These are phyloP conservation scores for Fusarium falciforme DNA, from an alignment of 2,329 filamentous ascomycete genomes.

Conservation along the genomic window DNA sequence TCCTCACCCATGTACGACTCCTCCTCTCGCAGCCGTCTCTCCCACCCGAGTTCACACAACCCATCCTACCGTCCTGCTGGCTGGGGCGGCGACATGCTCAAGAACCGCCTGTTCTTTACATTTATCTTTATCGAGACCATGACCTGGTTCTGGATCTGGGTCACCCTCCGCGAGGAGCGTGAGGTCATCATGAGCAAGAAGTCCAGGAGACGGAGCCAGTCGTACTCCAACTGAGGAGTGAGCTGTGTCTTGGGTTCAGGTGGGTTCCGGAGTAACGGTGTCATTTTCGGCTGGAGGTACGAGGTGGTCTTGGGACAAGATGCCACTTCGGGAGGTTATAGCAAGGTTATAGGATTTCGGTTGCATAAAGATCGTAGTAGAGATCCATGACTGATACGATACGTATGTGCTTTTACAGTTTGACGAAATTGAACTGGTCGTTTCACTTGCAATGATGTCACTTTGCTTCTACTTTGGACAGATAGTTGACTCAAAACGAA, in stretches of 20 bases:
- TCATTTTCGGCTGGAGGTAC: neutral
- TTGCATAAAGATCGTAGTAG: neutral
- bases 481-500: constrained; percentile 1
- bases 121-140: constrained; percentile 87
- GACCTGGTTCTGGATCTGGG: constrained; percentile 88
- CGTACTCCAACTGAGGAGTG: constrained; percentile 25
- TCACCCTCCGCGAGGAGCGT: constrained; percentile 76
- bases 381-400: neutral
- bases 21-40: constrained; percentile 36
- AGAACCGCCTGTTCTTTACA: constrained; percentile 87
- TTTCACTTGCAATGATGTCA: neutral
- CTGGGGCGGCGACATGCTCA: constrained; percentile 74
- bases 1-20: constrained; percentile 60
- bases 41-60: constrained; percentile 47
- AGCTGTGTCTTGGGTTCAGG: neutral
- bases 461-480: neutral
- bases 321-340: neutral
- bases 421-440: neutral
- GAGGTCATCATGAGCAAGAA: constrained; percentile 54
- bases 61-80: constrained; percentile 51
- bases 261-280: neutral
- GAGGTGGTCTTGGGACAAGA: neutral
- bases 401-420: neutral
- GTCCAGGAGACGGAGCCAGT: constrained; percentile 45
- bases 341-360: neutral